Base-by-base conservation (phyloP, 257 asterid genomes). In the Rhazya stricta region DNA sequence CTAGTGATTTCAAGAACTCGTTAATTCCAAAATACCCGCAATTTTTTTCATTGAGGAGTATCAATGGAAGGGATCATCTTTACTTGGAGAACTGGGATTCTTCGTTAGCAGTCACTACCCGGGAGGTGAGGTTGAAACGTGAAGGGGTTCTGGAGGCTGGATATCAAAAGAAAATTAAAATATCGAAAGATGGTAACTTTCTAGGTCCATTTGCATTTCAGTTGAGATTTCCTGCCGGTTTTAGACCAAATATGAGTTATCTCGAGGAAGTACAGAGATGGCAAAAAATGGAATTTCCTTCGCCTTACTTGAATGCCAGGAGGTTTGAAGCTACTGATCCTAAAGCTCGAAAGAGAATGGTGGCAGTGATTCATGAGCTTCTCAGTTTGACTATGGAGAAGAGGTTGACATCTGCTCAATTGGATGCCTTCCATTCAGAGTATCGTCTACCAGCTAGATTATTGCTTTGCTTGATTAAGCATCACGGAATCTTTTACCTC, bases 201-300 rank as follows among this genome's bases (percentile, higher is more conserved):
- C n/a, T 62, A 0, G 96, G 97, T 54, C 96, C 90, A 42, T 85
- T 76, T 46, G 91, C 99, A 0, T 94, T 94, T 77, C 90, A 60
- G 1, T 72, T 94, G 83, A 85, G 73, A 74, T 94, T 83, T 71
- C 94, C 98, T 25, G 90, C 86, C 32, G 96, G 98, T 51, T 92
- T 94, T 77, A 90, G 99, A 87, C 96, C 98, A 30, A 89, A 94
- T 34, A 78, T 69, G 90, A 86, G 90, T 76, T 94, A 94, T 83
- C 87, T 94, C 12, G 85, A 88, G 81, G 95, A 88, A 80, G 83
- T 92, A 19, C 85, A 76, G 79, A 90, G 84, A 78, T 94, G 99
- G 99, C 99, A 94, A 84, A 92, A 85, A 82, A 46, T 94, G 97
- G 97, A 91, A 36, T 89, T 92, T 81, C 98, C 99, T 46, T 94